Evolutionary conservation across 2,329 filamentous ascomycete genomes (phyloP).

Genomic region (Macroventuria anomochaeta): DNA sequence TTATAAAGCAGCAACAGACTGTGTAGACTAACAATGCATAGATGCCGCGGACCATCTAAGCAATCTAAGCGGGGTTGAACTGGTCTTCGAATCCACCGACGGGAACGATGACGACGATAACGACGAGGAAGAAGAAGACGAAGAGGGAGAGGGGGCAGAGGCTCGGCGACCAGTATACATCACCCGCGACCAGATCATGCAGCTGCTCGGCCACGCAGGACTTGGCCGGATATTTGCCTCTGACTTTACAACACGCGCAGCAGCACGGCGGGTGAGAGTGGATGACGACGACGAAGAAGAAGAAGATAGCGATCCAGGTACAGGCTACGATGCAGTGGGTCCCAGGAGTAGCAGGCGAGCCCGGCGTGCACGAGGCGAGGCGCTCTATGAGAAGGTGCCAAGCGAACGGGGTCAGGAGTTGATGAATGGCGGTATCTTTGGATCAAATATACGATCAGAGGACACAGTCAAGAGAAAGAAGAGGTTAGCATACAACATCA

Average conservation of each 20-base stretch:
- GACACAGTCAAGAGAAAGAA: slow-evolving; percentile 64
- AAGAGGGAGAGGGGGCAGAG: slow-evolving; percentile 35
- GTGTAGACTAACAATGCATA: slow-evolving; percentile 14
- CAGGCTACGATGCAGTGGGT: slow-evolving; percentile 44
- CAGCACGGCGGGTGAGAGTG: slow-evolving; percentile 20
- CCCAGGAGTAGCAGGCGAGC: slow-evolving; percentile 36
- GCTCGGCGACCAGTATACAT: slow-evolving; percentile 47
- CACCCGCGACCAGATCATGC: slow-evolving; percentile 59
- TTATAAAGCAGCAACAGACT: not conserved
- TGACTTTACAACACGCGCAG: slow-evolving; percentile 34
- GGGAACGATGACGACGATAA: slow-evolving; percentile 47
- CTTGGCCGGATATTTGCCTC: slow-evolving; percentile 59
- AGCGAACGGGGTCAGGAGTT: slow-evolving; percentile 77
- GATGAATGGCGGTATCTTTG: slow-evolving; percentile 85
- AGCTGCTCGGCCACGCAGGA: slow-evolving; percentile 61
- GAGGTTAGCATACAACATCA: slow-evolving; percentile 70
- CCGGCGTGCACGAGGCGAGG: slow-evolving; percentile 56
- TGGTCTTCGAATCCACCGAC: slow-evolving; percentile 51
- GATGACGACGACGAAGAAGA: slow-evolving; percentile 45
- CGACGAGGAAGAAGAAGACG: slow-evolving; percentile 35
- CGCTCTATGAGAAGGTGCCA: slow-evolving; percentile 79
- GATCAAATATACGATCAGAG: slow-evolving; percentile 64
- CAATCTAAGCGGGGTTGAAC: slow-evolving; percentile 51
- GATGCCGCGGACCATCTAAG: slow-evolving; percentile 53
- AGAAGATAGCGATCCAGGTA: slow-evolving; percentile 47